Conservation (phyloP, 139 green algal genomes). For the Chlamydomonas sp. region DNA sequence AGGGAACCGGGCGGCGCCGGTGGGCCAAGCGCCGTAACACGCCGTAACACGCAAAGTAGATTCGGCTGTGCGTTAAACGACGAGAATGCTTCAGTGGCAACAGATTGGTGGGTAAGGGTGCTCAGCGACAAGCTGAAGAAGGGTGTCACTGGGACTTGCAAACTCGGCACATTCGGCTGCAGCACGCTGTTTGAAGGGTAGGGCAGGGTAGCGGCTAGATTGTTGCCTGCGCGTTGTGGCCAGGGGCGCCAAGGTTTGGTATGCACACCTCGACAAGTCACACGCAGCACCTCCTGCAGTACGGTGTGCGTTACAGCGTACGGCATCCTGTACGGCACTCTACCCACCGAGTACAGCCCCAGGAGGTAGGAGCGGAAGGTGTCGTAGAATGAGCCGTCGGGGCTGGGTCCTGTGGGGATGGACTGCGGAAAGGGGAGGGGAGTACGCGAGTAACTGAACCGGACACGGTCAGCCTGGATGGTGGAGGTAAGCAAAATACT, state of each 20-base stretch:
- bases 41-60: conserved; percentile 25
- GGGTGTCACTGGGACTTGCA: too few relatives aligned
- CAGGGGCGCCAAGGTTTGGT: too few relatives aligned
- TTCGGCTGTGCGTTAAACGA: conserved; percentile 51
- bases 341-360: conserved; percentile 45
- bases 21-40: conserved; percentile 35
- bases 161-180: too few relatives aligned
- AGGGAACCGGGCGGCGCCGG: background rate
- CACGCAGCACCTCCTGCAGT: conserved; percentile 19
- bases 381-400: conserved; percentile 59
- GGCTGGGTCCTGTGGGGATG: too few relatives aligned
- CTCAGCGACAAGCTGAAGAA: too few relatives aligned
- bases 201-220: too few relatives aligned
- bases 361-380: conserved; percentile 32
- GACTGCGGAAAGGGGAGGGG: too few relatives aligned
- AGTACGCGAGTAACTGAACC: too few relatives aligned
- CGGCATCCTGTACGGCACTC: background rate
- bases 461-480: background rate
- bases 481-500: background rate
- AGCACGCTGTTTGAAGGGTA: too few relatives aligned
- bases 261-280: too few relatives aligned
- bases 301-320: conserved; percentile 64
- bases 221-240: too few relatives aligned
- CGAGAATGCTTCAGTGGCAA: conserved; percentile 54
- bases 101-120: conserved; percentile 18